Evolutionary conservation across 768 basidiomycete genomes (phyloP), one percentile per base, ranked within the genome.

Genomic region (Galerina marginata): DNA sequence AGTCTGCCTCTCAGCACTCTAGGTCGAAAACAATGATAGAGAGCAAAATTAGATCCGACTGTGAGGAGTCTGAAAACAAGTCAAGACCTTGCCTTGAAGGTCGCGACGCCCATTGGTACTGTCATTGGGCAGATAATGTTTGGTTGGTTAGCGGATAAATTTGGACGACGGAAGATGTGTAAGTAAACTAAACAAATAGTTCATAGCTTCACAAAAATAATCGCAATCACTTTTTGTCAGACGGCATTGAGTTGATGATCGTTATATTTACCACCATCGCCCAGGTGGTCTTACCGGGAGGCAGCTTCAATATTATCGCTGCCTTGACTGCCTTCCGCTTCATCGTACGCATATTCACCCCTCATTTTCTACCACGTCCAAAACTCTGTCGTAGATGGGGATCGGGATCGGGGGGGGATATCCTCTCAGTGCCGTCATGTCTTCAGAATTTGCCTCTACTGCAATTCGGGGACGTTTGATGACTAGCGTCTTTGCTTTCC

Each of bases 321-420:
- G 88, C 83, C 16, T 77, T 96, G 54, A 80, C 95, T 59, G 83
- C 90, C 48, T 95, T 93, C 92, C 86, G 94, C 9, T 91, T 92
- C 76, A 76, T 94, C 33, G 81, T 81, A 61, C 63, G 78, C 39
- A 26, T 69, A 16, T 56, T 48, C 37, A 48, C n/a, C 38, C 23
- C 39, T 16, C 40, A 20, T 16, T 6, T 16, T 37, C 47, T 49
- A 33, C 12, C 16, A 2, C 1, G 0, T 40, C 36, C 15, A 59
- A 44, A 9, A 60, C 45, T 45, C 66, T 37, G 25, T 36, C 0
- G 2, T 43, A 85, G 87, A 86, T 86, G 83, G 92, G 92, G 0
- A 71, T 94, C 2, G 93, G 94, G 5, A 91, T 95, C 14, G 94
- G 93, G 4, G 94, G 94, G 15, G 94, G 95, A 66, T 95, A 96